A percentile compares a stretch with the other conserved stretches of the same genome.
These are phyloP conservation scores for Aspergillus hancockii DNA, from an alignment of 495 filamentous ascomycete genomes.

Conservation along the genomic window DNA sequence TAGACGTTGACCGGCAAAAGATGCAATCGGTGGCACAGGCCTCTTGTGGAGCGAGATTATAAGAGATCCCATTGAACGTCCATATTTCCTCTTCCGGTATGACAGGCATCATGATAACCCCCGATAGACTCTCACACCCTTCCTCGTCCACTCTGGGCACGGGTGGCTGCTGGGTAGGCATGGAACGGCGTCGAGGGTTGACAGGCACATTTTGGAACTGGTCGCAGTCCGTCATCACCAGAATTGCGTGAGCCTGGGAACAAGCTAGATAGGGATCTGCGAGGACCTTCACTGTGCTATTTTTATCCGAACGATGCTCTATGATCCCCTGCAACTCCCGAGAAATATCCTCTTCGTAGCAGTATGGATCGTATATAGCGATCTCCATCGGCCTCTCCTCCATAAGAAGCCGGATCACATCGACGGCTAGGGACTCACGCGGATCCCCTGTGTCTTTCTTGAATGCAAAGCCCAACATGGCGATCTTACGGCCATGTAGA, in stretches of 20 bases:
- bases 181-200: background rate
- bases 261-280: constrained; percentile 42
- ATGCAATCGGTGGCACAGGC: constrained; percentile 22
- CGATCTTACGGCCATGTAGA: constrained; percentile 69
- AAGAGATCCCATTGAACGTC: constrained; percentile 21
- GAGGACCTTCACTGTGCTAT: constrained; percentile 30
- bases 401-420: constrained; percentile 64
- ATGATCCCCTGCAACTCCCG: constrained; percentile 33
- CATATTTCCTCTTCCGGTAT: constrained; percentile 12
- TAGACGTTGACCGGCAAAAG: constrained; percentile 22
- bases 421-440: constrained; percentile 69
- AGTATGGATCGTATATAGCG: constrained; percentile 74
- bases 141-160: background rate
- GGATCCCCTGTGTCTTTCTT: constrained; percentile 83
- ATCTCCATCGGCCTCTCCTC: constrained; percentile 64
- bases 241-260: constrained; percentile 34
- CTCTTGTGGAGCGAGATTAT: constrained; percentile 20
- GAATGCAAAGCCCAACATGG: constrained; percentile 76
- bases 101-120: background rate
- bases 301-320: background rate
- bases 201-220: constrained; percentile 27
- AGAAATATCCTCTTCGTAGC: constrained; percentile 48
- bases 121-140: constrained; percentile 2
- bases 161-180: background rate
- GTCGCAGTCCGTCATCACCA: constrained; percentile 42